Conservation (phyloP, 371 early-diverging fungal genomes). For the Entomophthora muscae region DNA sequence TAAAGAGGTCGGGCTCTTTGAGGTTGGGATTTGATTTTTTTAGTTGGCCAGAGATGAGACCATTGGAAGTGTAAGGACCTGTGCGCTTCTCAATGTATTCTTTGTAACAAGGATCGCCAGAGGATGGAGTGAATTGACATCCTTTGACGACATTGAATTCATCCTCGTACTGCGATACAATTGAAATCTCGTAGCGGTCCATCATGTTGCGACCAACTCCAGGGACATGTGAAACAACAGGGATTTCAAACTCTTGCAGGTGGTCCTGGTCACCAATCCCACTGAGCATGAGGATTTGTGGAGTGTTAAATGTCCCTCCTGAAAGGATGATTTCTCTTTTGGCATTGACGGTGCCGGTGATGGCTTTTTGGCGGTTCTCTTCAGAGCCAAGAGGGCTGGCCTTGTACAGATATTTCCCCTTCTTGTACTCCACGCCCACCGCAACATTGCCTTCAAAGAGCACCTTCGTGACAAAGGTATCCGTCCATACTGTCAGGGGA, state of each 20-base stretch:
- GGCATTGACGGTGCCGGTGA: conserved; percentile 9
- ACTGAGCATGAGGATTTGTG: too few species aligned
- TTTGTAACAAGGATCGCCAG: not conserved
- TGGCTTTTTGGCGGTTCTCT: not conserved
- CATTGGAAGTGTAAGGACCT: not conserved
- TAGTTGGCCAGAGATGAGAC: not conserved
- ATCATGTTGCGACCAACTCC: too few species aligned
- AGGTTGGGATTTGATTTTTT: not conserved
- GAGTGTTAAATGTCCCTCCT: conserved; percentile 14
- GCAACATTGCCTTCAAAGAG: too few species aligned
- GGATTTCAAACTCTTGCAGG: not conserved
- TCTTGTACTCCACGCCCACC: too few species aligned
- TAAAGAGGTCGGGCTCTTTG: conserved; percentile 1
- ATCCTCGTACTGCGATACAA: not conserved
- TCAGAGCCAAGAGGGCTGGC: not conserved
- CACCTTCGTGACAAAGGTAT: conserved; percentile 5
- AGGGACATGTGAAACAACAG: not conserved
- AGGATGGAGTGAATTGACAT: not conserved
- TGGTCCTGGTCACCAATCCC: conserved; percentile 13
- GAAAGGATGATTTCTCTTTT: conserved; percentile 15
- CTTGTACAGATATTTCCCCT: too few species aligned
- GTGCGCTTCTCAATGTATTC: not conserved
- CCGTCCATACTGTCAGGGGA: not conserved
- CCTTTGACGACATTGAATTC: not conserved
- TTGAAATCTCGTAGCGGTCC: too few species aligned